phyloP scores from a whole-genome alignment of 1,139 yeast genomes.

The Kodamaea arcana region DNA sequence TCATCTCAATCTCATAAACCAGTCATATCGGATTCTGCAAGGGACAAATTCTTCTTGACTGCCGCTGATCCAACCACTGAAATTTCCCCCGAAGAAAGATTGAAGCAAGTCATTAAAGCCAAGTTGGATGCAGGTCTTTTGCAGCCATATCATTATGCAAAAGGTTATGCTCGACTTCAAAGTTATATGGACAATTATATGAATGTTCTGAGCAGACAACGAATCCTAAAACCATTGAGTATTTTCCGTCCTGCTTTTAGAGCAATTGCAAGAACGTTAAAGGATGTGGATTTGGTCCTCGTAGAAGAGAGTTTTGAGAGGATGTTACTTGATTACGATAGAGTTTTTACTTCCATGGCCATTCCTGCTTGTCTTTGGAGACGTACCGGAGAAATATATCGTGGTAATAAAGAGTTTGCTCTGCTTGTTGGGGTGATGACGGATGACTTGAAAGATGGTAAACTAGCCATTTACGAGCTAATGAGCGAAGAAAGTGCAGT shows the following conservation, averaged over 20 bases:
- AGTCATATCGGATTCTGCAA: slow-evolving; percentile 69
- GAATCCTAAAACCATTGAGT: slow-evolving; percentile 84
- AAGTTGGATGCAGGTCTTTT: slow-evolving; percentile 90
- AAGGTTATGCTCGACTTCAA: slow-evolving; percentile 88
- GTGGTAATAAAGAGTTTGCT: slow-evolving; percentile 97
- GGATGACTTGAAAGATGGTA: slow-evolving; percentile 90
- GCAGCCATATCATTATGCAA: slow-evolving; percentile 91
- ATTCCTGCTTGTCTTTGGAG: slow-evolving; percentile 98
- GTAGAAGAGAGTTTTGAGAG: slow-evolving; percentile 95
- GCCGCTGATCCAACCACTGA: slow-evolving; percentile 98
- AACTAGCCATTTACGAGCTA: slow-evolving; percentile 84
- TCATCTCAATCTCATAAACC: slow-evolving; percentile 31
- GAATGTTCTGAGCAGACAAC: slow-evolving; percentile 78
- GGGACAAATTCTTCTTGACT: slow-evolving; percentile 89
- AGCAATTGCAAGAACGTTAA: slow-evolving; percentile 85
- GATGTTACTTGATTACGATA: slow-evolving; percentile 87
- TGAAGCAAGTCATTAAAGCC: slow-evolving; percentile 94
- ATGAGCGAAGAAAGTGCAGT: slow-evolving; percentile 98
- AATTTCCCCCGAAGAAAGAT: slow-evolving; percentile 88
- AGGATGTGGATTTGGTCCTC: slow-evolving; percentile 85
- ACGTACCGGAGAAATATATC: slow-evolving; percentile 91
- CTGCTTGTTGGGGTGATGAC: slow-evolving; percentile 89
- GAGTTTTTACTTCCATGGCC: slow-evolving; percentile 96
- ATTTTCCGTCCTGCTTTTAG: slow-evolving; percentile 91
- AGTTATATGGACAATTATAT: slow-evolving; percentile 90